Evolutionary conservation across 225 moss, liverwort and hornwort species (phyloP).

Genomic region (Lunularia cruciata): DNA sequence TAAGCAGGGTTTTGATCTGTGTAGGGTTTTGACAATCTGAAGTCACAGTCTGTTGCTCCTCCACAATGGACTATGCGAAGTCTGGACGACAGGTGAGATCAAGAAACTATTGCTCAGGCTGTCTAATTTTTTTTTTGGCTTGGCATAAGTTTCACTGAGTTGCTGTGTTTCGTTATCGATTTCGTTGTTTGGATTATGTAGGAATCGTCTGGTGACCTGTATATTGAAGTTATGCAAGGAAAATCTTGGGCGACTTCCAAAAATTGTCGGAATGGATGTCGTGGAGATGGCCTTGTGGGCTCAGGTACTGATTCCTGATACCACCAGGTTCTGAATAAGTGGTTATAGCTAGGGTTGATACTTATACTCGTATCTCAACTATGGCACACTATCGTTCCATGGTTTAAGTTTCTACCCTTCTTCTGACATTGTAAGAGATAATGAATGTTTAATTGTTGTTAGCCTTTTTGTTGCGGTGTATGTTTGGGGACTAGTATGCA

Average conservation of each 20-base stretch:
- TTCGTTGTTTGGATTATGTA: slow-evolving; percentile 34
- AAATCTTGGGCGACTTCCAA: slow-evolving; percentile 89
- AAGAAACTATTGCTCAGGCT: background rate
- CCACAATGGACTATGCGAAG: slow-evolving; percentile 98
- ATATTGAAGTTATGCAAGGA: slow-evolving; percentile 96
- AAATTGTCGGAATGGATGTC: slow-evolving; percentile 96
- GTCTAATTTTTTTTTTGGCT: no score
- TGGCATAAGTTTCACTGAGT: background rate
- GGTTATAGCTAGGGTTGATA: no score
- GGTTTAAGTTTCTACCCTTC: no score
- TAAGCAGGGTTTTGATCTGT: background rate
- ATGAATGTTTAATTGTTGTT: no score
- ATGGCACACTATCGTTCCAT: no score
- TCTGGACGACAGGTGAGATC: slow-evolving; percentile 81
- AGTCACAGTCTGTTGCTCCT: slow-evolving; percentile 79
- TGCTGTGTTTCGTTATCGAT: background rate
- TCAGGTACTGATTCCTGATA: slow-evolving; percentile 82
- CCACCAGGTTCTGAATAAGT: no score
- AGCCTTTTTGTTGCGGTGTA: no score
- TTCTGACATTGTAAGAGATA: no score
- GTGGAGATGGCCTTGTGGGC: slow-evolving; percentile 99
- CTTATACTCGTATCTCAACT: no score
- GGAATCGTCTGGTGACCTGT: slow-evolving; percentile 90
- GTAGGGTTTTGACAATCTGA: slow-evolving; percentile 96
- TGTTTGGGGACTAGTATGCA: no score